Percentiles rank a stretch among this genome's conserved stretches.
phyloP scores from a whole-genome alignment of 345 rosid genomes.

The Physaria fendleri region DNA sequence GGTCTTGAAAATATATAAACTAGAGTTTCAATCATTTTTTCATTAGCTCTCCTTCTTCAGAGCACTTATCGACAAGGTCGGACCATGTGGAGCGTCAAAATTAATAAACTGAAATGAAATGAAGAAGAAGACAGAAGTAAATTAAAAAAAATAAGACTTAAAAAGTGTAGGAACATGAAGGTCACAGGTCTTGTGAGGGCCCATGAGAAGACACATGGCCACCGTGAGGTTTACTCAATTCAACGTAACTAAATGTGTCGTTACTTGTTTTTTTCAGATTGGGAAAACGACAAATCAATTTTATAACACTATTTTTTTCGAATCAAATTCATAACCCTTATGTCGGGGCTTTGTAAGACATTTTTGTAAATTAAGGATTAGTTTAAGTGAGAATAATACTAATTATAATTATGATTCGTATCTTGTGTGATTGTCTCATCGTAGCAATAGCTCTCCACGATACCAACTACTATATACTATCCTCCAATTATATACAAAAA shows the following conservation, averaged over 20 bases:
- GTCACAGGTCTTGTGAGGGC: slow-evolving; percentile 17
- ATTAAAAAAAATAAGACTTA: slow-evolving; percentile 1
- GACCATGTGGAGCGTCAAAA: slow-evolving; percentile 26
- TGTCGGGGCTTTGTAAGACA: slow-evolving; percentile 21
- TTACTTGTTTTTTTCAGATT: slow-evolving; percentile 8
- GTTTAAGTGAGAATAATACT: not conserved
- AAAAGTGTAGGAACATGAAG: slow-evolving; percentile 21
- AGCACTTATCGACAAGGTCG: slow-evolving; percentile 13
- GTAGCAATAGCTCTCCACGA: slow-evolving; percentile 15
- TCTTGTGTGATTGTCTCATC: slow-evolving; percentile 24
- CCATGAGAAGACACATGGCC: slow-evolving; percentile 27
- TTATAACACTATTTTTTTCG: not conserved
- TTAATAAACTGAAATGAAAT: slow-evolving; percentile 17
- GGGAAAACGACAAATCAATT: slow-evolving; percentile 17
- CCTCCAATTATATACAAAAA: slow-evolving; percentile 4
- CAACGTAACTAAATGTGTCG: slow-evolving; percentile 14
- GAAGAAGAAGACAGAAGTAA: not conserved
- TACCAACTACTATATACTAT: not conserved
- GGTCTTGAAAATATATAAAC: not conserved
- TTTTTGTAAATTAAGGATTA: not conserved
- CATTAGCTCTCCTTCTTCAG: not conserved
- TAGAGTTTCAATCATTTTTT: not conserved
- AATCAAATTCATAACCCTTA: slow-evolving; percentile 10
- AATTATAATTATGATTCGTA: slow-evolving; percentile 7
- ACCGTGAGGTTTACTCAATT: slow-evolving; percentile 15